phyloP scores from a whole-genome alignment of 2,329 filamentous ascomycete genomes.

The Neofusicoccum laricinum region DNA sequence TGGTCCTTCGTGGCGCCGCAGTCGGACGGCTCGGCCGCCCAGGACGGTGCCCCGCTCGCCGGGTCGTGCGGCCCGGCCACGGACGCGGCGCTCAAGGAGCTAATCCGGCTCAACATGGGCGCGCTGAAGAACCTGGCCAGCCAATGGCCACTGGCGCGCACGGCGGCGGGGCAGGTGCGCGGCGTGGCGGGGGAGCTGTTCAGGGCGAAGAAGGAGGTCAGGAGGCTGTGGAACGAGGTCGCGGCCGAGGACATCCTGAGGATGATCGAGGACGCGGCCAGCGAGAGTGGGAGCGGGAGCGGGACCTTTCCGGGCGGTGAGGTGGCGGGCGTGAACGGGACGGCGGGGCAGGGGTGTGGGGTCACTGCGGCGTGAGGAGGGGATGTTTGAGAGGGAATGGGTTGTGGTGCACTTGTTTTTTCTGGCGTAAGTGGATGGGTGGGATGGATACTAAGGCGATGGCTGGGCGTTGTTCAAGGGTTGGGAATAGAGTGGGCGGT shows the following conservation, averaged over 20 bases:
- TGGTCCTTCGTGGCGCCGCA: constrained; percentile 58
- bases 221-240: constrained; percentile 14
- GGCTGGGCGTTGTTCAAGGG: too few species aligned
- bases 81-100: constrained; percentile 52
- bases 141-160: constrained; percentile 70
- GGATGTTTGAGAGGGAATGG: too few species aligned
- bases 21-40: constrained; percentile 38
- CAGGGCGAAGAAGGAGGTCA: constrained; percentile 39
- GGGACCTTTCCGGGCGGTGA: too few species aligned
- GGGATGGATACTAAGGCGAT: too few species aligned
- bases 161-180: constrained; percentile 70
- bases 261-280: constrained; percentile 15
- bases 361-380: too few species aligned
- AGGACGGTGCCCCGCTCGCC: background rate
- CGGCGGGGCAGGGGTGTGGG: too few species aligned
- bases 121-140: constrained; percentile 65
- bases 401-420: too few species aligned
- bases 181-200: constrained; percentile 75
- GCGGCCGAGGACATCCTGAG: constrained; percentile 7
- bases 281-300: too few species aligned
- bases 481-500: too few species aligned
- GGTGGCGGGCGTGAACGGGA: too few species aligned
- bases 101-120: constrained; percentile 75
- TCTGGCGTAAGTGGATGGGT: too few species aligned
- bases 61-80: background rate